Evolutionary conservation across 1,284 basidiomycete species (phyloP).

Genomic region (Cutaneotrichosporon cutaneum): DNA sequence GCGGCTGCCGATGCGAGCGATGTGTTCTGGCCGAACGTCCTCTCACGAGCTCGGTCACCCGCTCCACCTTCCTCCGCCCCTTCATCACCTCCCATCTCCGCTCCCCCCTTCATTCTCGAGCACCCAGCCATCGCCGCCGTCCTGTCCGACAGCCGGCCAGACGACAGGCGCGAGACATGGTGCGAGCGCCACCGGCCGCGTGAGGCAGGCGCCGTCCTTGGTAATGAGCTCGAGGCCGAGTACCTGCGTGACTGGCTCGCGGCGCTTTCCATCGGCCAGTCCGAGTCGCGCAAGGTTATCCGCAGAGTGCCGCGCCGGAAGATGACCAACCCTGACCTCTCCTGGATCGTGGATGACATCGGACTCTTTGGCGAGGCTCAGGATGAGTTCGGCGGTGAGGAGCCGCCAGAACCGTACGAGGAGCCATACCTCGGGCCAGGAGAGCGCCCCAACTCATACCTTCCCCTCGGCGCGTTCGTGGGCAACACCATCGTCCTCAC

Average conservation of each 20-base stretch:
- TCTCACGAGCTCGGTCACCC: not conserved
- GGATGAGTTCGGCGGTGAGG: slow-evolving; percentile 33
- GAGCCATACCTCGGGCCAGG: slow-evolving; percentile 28
- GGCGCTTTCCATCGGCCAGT: slow-evolving; percentile 60
- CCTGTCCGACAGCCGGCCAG: slow-evolving; percentile 6
- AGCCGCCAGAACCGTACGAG: slow-evolving; percentile 29
- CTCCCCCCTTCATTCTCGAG: slow-evolving; percentile 22
- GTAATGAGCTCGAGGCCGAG: slow-evolving; percentile 70
- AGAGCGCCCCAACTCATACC: slow-evolving; percentile 31
- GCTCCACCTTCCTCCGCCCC: not conserved
- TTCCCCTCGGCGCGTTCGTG: slow-evolving; percentile 51
- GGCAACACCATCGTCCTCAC: slow-evolving; percentile 80
- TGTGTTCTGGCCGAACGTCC: slow-evolving; percentile 3
- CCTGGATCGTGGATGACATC: slow-evolving; percentile 53
- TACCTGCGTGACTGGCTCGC: slow-evolving; percentile 84
- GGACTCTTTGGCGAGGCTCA: slow-evolving; percentile 38
- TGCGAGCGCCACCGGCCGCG: slow-evolving; percentile 73
- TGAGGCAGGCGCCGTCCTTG: slow-evolving; percentile 71
- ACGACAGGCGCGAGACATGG: slow-evolving; percentile 61
- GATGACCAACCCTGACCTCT: slow-evolving; percentile 23
- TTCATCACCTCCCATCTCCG: not conserved
- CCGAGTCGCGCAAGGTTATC: slow-evolving; percentile 43
- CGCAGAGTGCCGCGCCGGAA: slow-evolving; percentile 28
- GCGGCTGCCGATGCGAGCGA: not conserved
- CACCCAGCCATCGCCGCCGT: slow-evolving; percentile 39